Conservation (phyloP, 2,329 filamentous ascomycete species). For the Dactylonectria estremocensis region DNA sequence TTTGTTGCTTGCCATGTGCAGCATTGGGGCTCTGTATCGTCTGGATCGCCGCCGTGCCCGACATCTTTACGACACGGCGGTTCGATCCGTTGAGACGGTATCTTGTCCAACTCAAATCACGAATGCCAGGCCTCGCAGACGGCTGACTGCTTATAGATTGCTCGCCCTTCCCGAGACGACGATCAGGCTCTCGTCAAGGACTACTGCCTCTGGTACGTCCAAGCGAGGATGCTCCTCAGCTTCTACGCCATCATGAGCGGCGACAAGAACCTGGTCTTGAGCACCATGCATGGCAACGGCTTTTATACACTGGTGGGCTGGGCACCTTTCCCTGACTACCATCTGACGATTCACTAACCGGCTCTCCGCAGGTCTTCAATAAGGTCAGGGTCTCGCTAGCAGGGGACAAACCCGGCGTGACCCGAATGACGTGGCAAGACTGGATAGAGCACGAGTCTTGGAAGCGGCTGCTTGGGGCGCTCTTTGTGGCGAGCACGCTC, state of each 20-base stretch:
- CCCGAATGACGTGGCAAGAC: slow-evolving; percentile 16
- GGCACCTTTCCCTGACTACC: neutral
- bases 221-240: slow-evolving; percentile 28
- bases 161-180: neutral
- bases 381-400: neutral
- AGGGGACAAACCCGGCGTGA: neutral
- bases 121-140: too few species aligned
- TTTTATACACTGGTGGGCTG: slow-evolving; percentile 32
- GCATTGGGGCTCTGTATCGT: slow-evolving; percentile 33
- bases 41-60: slow-evolving; percentile 25
- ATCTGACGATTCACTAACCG: neutral
- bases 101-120: neutral
- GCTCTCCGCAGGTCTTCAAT: slow-evolving; percentile 5
- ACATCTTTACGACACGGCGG: slow-evolving; percentile 13
- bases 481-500: slow-evolving; percentile 27
- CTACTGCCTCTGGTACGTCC: slow-evolving; percentile 29
- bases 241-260: slow-evolving; percentile 35
- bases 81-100: neutral
- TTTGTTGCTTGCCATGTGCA: slow-evolving; percentile 32
- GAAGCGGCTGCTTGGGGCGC: slow-evolving; percentile 29
- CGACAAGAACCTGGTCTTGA: slow-evolving; percentile 16
- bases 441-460: slow-evolving; percentile 34
- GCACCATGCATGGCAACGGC: slow-evolving; percentile 24
- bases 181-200: neutral
- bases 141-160: too few species aligned